A percentile compares a stretch with the other conserved stretches of the same genome.
These are phyloP conservation scores for Orbilia quercus DNA, from an alignment of 2,329 filamentous ascomycete genomes.

Conservation along the genomic window DNA sequence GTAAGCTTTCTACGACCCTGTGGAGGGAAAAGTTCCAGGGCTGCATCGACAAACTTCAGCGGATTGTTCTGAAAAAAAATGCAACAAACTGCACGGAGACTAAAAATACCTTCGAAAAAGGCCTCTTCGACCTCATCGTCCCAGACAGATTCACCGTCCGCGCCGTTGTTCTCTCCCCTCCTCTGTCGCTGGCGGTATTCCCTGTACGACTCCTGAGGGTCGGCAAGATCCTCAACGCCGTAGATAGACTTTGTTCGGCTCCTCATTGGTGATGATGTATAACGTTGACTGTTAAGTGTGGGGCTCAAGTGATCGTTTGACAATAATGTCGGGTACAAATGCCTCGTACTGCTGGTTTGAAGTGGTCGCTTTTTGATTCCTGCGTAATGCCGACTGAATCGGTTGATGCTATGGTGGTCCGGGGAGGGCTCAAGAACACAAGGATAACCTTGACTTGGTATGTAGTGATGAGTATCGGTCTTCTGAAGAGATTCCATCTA, in stretches of 20 bases:
- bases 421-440: constrained; percentile 55
- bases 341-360: constrained; percentile 33
- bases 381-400: constrained; percentile 52
- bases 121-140: constrained; percentile 73
- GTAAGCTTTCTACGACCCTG: constrained; percentile 76
- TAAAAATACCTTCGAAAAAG: constrained; percentile 74
- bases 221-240: constrained; percentile 45
- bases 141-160: constrained; percentile 73
- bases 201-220: constrained; percentile 73
- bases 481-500: constrained; percentile 56
- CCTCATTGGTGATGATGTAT: constrained; percentile 55
- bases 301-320: constrained; percentile 55
- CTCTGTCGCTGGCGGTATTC: constrained; percentile 75
- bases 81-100: constrained; percentile 15
- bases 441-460: constrained; percentile 56
- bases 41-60: too few species aligned
- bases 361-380: constrained; percentile 53
- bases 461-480: constrained; percentile 57
- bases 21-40: constrained; percentile 73
- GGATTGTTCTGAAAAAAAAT: constrained; percentile 25
- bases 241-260: constrained; percentile 56
- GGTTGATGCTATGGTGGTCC: constrained; percentile 42
- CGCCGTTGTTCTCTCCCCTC: constrained; percentile 68
- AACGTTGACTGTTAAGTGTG: constrained; percentile 51
- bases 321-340: constrained; percentile 53